A percentile compares a stretch with the other conserved stretches of the same genome.
Conservation (phyloP, 192 early-diverging fungal genomes). For the Funneliformis mosseae region DNA sequence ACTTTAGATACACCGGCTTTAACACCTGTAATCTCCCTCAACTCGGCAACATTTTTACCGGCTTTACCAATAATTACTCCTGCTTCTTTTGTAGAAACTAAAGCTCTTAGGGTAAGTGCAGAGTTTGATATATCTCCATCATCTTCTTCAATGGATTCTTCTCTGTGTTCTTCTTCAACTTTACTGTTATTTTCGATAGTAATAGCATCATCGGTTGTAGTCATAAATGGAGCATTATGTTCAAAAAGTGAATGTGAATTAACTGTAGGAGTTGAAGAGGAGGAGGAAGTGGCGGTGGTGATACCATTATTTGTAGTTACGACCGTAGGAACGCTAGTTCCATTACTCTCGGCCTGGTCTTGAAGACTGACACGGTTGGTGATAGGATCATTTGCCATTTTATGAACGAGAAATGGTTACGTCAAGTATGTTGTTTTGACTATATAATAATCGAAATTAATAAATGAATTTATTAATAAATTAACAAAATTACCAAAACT, state of each 20-base stretch:
- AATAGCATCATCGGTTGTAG: constrained; percentile 8
- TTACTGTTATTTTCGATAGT: background rate
- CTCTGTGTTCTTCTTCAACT: constrained; percentile 35
- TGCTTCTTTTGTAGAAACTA: constrained; percentile 93
- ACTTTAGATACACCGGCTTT: constrained; percentile 93
- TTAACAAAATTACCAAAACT: background rate
- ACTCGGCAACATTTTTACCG: constrained; percentile 79
- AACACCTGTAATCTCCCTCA: constrained; percentile 83
- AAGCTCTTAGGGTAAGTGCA: constrained; percentile 79
- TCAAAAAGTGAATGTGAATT: constrained; percentile 25
- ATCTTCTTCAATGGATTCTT: constrained; percentile 45
- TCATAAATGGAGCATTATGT: background rate
- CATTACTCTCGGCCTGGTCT: constrained; percentile 2
- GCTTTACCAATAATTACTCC: constrained; percentile 74
- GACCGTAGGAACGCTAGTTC: background rate
- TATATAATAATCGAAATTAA: background rate
- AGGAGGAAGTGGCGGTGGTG: background rate
- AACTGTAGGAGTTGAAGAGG: background rate
- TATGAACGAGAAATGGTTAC: background rate
- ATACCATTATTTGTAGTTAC: constrained; percentile 1
- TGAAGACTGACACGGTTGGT: background rate
- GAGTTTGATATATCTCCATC: constrained; percentile 37
- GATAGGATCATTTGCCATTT: constrained; percentile 19
- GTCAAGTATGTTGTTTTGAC: constrained; percentile 6
- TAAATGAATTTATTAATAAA: background rate